phyloP scores from a whole-genome alignment of 495 filamentous ascomycete species.

The Lepraria neglecta region DNA sequence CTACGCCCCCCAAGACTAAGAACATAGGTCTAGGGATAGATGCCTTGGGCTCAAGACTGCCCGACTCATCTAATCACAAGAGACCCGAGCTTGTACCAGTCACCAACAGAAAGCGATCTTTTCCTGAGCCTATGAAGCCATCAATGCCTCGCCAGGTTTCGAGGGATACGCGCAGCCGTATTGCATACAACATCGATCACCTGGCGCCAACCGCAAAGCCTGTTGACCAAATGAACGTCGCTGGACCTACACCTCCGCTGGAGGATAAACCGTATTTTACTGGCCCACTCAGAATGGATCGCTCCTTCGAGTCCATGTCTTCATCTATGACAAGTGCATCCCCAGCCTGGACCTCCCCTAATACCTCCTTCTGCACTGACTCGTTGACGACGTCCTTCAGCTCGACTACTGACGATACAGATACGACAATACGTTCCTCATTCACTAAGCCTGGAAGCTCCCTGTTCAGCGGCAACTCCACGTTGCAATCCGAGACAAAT shows the following conservation, averaged over 20 bases:
- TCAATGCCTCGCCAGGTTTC: conserved; percentile 13
- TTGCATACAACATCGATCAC: neutral
- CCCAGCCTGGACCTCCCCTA: conserved; percentile 23
- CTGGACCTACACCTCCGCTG: neutral
- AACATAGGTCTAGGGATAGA: neutral
- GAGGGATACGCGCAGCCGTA: neutral
- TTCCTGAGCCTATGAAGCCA: conserved; percentile 10
- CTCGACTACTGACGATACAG: conserved; percentile 7
- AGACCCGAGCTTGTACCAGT: neutral
- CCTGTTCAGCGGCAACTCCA: neutral
- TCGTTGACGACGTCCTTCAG: conserved; percentile 23
- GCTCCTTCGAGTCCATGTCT: conserved; percentile 16
- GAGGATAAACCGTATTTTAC: neutral
- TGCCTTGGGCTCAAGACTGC: neutral
- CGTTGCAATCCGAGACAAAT: neutral
- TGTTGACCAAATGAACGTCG: neutral
- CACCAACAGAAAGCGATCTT: conserved; percentile 5
- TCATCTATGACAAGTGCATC: conserved; percentile 19
- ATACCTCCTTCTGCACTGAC: conserved; percentile 21
- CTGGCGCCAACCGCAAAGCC: neutral
- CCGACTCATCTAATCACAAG: neutral
- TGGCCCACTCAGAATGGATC: neutral
- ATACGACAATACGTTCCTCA: conserved; percentile 11
- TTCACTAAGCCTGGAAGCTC: neutral
- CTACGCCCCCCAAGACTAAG: conserved; percentile 13